Conservation (phyloP, 1,139 yeast species). For the Meyerozyma sp. region DNA sequence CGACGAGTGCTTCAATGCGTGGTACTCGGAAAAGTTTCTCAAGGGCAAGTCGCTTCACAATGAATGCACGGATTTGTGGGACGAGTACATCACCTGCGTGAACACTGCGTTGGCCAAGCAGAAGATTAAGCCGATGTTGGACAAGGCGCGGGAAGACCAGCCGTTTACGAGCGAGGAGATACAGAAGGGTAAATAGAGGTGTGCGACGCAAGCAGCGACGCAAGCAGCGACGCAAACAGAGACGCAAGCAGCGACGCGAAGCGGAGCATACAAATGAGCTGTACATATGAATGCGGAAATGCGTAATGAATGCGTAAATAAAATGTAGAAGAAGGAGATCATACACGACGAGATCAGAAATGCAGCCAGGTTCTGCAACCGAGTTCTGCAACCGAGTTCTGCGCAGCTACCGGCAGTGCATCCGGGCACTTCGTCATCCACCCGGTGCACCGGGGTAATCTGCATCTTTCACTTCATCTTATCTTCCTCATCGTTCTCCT, state of each 20-base stretch:
- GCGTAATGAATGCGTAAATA: too few species aligned
- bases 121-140: conserved; percentile 79
- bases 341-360: too few species aligned
- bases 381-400: too few species aligned
- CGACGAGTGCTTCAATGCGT: conserved; percentile 87
- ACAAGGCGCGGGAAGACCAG: conserved; percentile 86
- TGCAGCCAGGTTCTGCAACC: too few species aligned
- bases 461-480: neutral
- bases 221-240: neutral
- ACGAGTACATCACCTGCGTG: conserved; percentile 78
- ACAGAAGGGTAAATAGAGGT: conserved; percentile 9
- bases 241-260: neutral
- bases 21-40: conserved; percentile 90
- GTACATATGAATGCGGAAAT: too few species aligned
- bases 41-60: conserved; percentile 69
- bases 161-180: conserved; percentile 54
- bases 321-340: too few species aligned
- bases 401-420: too few species aligned
- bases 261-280: too few species aligned
- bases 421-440: too few species aligned
- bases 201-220: neutral
- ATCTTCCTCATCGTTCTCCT: neutral
- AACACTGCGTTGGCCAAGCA: conserved; percentile 65
- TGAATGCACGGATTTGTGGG: conserved; percentile 90
- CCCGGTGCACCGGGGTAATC: neutral